A percentile compares a stretch with the other conserved stretches of the same genome.
These are phyloP conservation scores for Fusarium pseudonygamai DNA, from an alignment of 2,329 filamentous ascomycete genomes.

Conservation along the genomic window DNA sequence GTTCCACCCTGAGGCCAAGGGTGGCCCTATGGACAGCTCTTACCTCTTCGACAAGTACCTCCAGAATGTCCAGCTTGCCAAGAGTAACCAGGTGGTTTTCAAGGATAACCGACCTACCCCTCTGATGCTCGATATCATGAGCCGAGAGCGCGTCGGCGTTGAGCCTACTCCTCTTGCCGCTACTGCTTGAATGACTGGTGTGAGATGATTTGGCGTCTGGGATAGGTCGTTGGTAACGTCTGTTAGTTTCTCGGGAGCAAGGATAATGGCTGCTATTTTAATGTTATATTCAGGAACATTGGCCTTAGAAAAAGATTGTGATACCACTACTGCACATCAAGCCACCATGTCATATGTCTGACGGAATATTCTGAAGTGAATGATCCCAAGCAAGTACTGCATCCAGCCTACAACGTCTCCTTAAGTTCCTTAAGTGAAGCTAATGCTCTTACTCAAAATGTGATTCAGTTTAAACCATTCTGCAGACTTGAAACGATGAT, in stretches of 20 bases:
- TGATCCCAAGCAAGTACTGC: too few species aligned
- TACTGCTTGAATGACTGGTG: constrained; percentile 49
- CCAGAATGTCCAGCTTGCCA: constrained; percentile 88
- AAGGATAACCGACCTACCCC: constrained; percentile 89
- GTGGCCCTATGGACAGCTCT: constrained; percentile 92
- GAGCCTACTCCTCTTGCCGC: constrained; percentile 68
- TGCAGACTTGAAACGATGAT: neutral
- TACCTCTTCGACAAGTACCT: constrained; percentile 98
- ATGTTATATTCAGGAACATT: constrained; percentile 3
- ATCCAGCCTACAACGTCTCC: neutral
- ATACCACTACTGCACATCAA: neutral
- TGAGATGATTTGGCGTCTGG: constrained; percentile 30
- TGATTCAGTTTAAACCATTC: neutral
- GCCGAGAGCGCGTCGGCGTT: constrained; percentile 95
- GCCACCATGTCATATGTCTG: neutral
- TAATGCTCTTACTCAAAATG: neutral
- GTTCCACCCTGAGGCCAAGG: constrained; percentile 99
- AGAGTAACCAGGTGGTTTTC: constrained; percentile 80
- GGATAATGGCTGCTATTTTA: constrained; percentile 12
- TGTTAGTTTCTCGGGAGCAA: constrained; percentile 18
- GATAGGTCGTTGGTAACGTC: constrained; percentile 22
- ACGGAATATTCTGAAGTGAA: neutral
- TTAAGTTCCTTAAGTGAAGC: neutral
- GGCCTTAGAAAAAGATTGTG: neutral
- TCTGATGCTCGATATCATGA: constrained; percentile 87